Conservation (phyloP, 495 filamentous ascomycete species). For the Beverwykella pulmonaria region DNA sequence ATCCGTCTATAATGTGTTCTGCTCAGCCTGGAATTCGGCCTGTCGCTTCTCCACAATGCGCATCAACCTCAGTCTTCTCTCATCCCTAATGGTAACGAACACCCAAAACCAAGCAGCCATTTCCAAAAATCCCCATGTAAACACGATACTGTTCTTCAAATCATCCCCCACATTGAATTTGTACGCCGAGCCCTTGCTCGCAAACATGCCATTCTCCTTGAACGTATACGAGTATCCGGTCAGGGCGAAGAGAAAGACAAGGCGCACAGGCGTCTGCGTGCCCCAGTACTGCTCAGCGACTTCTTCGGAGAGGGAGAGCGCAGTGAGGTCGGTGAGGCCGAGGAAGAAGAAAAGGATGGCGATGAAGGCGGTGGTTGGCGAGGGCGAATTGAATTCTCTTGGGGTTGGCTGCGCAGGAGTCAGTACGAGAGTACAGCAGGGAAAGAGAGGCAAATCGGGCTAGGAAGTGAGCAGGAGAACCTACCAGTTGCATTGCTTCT, state of each 20-base stretch:
- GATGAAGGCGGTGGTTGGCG: conserved; percentile 70
- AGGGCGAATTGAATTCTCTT: conserved; percentile 60
- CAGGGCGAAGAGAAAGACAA: conserved; percentile 65
- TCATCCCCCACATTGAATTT: conserved; percentile 52
- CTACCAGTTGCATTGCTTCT: conserved; percentile 77
- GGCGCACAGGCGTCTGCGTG: conserved; percentile 61
- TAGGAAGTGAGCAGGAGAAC: conserved; percentile 21
- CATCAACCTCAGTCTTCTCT: conserved; percentile 26
- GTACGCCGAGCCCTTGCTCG: conserved; percentile 43
- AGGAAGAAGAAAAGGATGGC: conserved; percentile 67
- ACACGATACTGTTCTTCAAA: conserved; percentile 77
- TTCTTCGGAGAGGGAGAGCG: conserved; percentile 72
- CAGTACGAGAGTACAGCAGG: not conserved
- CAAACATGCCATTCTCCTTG: conserved; percentile 49
- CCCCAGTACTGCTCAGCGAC: conserved; percentile 68
- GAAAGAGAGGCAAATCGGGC: not conserved
- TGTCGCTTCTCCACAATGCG: conserved; percentile 34
- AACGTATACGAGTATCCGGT: conserved; percentile 70
- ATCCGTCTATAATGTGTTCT: conserved; percentile 9
- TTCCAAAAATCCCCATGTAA: conserved; percentile 83
- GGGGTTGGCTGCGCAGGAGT: conserved; percentile 46
- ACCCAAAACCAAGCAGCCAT: conserved; percentile 86
- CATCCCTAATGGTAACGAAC: conserved; percentile 34
- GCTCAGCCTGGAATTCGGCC: conserved; percentile 11
- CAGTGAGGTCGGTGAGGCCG: conserved; percentile 72